Base-by-base conservation (phyloP, 2,329 filamentous ascomycete genomes). In the Chaetomium globosum region DNA sequence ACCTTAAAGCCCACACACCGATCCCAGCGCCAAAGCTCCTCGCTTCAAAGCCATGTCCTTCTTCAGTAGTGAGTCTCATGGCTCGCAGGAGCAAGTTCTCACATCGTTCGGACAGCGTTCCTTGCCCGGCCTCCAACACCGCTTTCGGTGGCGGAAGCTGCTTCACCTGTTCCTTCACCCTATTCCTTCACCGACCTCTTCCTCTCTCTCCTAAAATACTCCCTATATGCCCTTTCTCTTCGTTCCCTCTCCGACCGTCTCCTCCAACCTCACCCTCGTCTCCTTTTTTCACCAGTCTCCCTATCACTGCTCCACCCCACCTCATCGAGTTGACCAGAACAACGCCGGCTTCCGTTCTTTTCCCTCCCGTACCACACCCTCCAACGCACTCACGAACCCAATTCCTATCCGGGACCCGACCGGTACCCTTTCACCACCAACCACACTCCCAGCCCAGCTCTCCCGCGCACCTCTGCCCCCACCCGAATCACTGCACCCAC, bases 371-470 rank as follows among this genome's bases (percentile, higher is more conserved):
- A n/a, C 39, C 19, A 19, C 52, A 4, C 10, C 9, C 16, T 19
- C 30, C 19, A 31, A 28, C 19, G 9, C 13, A 21, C 10, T 9
- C 59, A 16, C 8, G 16, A 13, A 12, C 19, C 58, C n/a, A 21
- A 10, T 21, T n/a, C 19, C 46, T 52, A 39, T 31, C 21, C 48
- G 36, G 36, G 58, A 49, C 39, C 56, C 56, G 36, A 31, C 30
- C n/a, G 46, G 33, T 28, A 23, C 56, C 59, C 31, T 43, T 23
- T 28, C 23, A 28, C 12, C 23, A 3, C 28, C 55, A 39, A 10
- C 36, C 55, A 33, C 30, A 43, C 31, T 28, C 21, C n/a, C 31
- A 58, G 16, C 21, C 9, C 26, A 31, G 21, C 39, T 48, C 36
- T 16, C n/a, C 1, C 4, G 16, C 13, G 13, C 39, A 31, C 23